Conservation (phyloP, 768 basidiomycete genomes). For the Pisolithus tinctorius region DNA sequence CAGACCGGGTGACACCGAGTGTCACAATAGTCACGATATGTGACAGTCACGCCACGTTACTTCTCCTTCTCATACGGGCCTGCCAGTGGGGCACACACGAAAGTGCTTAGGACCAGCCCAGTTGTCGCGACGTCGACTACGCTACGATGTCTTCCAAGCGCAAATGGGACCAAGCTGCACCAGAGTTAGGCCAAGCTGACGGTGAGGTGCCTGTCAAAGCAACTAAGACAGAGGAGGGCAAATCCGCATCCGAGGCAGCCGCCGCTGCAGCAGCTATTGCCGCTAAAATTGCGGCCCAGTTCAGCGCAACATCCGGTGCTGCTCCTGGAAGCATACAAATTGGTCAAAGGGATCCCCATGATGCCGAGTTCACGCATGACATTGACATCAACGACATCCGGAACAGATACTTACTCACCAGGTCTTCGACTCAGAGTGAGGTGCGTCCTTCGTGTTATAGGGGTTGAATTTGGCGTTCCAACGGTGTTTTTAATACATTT, state of each 20-base stretch:
- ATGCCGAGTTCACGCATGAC: conserved; percentile 79
- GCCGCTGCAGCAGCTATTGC: conserved; percentile 83
- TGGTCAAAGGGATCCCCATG: conserved; percentile 57
- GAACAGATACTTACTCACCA: conserved; percentile 92
- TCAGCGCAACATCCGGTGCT: conserved; percentile 41
- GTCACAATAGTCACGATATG: conserved; percentile 10
- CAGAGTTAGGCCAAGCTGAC: conserved; percentile 39
- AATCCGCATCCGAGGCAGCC: conserved; percentile 51
- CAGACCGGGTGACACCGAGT: neutral
- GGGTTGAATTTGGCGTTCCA: neutral
- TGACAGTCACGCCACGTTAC: conserved; percentile 1
- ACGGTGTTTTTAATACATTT: neutral
- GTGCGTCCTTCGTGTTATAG: conserved; percentile 36
- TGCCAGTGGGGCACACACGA: neutral
- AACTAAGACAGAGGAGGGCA: conserved; percentile 41
- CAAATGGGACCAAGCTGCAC: conserved; percentile 72
- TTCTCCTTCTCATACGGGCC: neutral
- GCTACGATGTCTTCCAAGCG: conserved; percentile 60
- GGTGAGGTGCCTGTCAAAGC: conserved; percentile 36
- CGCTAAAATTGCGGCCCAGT: conserved; percentile 91
- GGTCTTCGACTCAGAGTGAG: conserved; percentile 87
- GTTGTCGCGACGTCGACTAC: too few relatives aligned
- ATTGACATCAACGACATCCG: conserved; percentile 96
- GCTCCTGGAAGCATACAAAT: conserved; percentile 34
- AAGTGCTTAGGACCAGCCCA: too few relatives aligned